Base-by-base conservation (phyloP, 345 rosid genomes). In the Aurinia saxatilis region DNA sequence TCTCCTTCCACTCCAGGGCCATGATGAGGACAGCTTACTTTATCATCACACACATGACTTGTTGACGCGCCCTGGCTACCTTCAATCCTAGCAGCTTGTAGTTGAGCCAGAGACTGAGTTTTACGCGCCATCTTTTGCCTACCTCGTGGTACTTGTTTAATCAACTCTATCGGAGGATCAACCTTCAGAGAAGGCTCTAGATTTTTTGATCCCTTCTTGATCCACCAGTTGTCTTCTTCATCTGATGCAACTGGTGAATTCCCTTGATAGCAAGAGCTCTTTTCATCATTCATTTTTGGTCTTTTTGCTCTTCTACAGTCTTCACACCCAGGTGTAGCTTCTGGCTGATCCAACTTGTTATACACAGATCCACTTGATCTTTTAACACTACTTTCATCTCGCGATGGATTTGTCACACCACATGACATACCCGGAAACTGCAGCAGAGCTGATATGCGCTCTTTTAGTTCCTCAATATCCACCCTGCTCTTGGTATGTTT, bases 41-140 rank as follows among this genome's bases (percentile, higher is more conserved):
- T 95, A 48, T 60, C 88, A 65, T 88, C 93, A 79, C 93, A 85
- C 25, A 87, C 79, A 65, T 90, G 99, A 71, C 99, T 93, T 8
- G 97, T 84, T 33, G 99, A 90, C 56, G 96, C 95, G 46, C 97
- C 99, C 75, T 82, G 97, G 79, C 97, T 93, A 79, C 88, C 88
- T 75, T 93, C 97, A 70, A 93, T 90, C 74, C 99, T 81, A 72
- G 90, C 84, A 78, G 96, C 82, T 51, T 91, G 92, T 75, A 93
- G 68, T 42, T 93, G 96, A 73, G 97, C 88, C 63, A 93, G 88
- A 50, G 90, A 85, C 66, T 84, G 97, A 48, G 90, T 90, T 78
- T 82, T 92, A 14, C 88, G 98, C 10, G 75, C 93, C 72, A 76
- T 49, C 78, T 92, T 93, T 62, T 84, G 99, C 81, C 96, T 86